Base-by-base conservation (phyloP, 495 filamentous ascomycete species). In the Penicillium soppii region DNA sequence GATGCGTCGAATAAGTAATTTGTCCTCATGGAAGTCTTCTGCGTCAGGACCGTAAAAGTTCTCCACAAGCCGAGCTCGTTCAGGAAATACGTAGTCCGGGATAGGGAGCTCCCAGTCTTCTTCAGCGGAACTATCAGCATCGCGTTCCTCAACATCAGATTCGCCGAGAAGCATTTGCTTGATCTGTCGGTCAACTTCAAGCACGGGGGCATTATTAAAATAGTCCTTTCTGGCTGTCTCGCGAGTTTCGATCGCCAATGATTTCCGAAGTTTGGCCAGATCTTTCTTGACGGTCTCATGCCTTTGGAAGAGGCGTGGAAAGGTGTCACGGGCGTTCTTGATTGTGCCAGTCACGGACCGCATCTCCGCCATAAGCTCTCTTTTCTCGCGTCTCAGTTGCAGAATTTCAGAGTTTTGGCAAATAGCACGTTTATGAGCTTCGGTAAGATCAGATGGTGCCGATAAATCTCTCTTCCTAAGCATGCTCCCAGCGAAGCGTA, bases 151-250 rank as follows among this genome's bases (percentile, higher is more conserved):
- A n/a, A n/a, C 51, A 43, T 60, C 19, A 52, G 41, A 35, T 8
- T 54, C 29, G 38, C 53, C 48, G 9, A 64, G 57, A 26, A 67
- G 63, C n/a, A n/a, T n/a, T 40, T 64, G 50, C 33, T 64, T 59
- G 19, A 64, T 67, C 50, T 67, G 37, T 56, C 58, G 37, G 53
- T 67, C 33, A 25, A 67, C 44, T 59, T 67, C 58, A 4, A 64
- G 42, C 25, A 67, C 39, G 30, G 63, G 61, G 20, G 50, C 48
- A 29, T 45, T 64, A 21, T 49, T 38, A 43, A 66, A 68, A 63
- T 68, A 48, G 8, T 66, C 56, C 25, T 68, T 66, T 51, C 65
- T 56, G n/a, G 65, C 62, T 46, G 43, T 47, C 53, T 66, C 47
- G 35, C 36, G 41, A 5, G 58, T 66, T 12, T 66, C 43, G 23